Evolutionary conservation across 129 eudicot species (phyloP), one percentile per base, ranked within the genome.

Genomic region (Pseudognaphalium luteoalbum): DNA sequence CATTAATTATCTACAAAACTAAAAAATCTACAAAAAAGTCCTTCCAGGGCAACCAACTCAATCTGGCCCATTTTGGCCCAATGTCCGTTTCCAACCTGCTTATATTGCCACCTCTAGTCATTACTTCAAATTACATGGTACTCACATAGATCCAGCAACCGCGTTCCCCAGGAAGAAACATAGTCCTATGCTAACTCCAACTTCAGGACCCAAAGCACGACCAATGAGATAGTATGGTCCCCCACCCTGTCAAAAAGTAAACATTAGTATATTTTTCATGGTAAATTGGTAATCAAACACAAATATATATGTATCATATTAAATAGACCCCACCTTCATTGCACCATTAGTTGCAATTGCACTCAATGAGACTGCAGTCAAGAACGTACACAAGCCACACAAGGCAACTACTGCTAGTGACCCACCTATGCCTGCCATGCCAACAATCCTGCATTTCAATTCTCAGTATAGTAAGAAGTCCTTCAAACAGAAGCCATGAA

Each of bases 281-380:
- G 62, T 56, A 68, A 75, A 39, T 64, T 22, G 22, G 62, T 56
- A 68, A 75, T 52, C 64, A 75, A 19, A 79, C 54, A 78, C 56
- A 42, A 70, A n/a, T 41, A 7, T 56, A 57, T 77, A 62, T 25
- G 28, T 25, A 25, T 25, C 28, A 25, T 58, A 19, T 17, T 17
- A 21, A 54, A 20, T 21, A 37, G 8, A 37, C 29, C 28, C 58
- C 81, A 95, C 99, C 97, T 95, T 95, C 99, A 95, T 95, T 70
- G 99, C 99, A 66, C 99, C 99, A 89, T 95, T 95, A 63, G 99
- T 91, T 39, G 99, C 99, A 56, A 95, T 95, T 47, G 99, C 99
- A 87, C 99, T 95, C 76, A 95, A 72, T 47, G 99, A 95, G 28
- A 95, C 78, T 35, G 99, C 81, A 42, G 99, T 95, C 83, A 95